Conservation (phyloP, 345 rosid species). For the Eutrema japonicum region DNA sequence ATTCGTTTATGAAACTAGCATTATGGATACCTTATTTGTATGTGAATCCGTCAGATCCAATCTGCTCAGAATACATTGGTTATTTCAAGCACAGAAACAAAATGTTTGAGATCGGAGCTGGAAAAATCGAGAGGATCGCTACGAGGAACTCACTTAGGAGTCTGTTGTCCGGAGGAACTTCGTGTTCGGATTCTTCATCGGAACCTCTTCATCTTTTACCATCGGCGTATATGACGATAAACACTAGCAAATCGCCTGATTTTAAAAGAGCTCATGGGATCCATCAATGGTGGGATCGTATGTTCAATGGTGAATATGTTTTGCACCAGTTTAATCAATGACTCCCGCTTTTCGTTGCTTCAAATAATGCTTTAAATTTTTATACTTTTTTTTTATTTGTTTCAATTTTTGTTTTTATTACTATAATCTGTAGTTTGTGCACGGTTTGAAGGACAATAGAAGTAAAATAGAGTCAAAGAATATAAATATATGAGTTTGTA, state of each 20-base stretch:
- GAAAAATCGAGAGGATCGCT: conserved; percentile 57
- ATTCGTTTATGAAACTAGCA: conserved; percentile 46
- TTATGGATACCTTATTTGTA: conserved; percentile 60
- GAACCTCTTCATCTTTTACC: conserved; percentile 67
- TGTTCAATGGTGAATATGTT: conserved; percentile 46
- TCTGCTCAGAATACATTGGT: conserved; percentile 63
- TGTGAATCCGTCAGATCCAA: conserved; percentile 59
- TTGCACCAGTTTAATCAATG: conserved; percentile 36
- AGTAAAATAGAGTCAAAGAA: not conserved
- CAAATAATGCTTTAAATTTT: not conserved
- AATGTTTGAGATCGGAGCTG: conserved; percentile 61
- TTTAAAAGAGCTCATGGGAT: conserved; percentile 69
- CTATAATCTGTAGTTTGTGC: not conserved
- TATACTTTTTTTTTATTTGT: not conserved
- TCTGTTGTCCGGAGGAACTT: conserved; percentile 41
- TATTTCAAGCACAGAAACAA: conserved; percentile 70
- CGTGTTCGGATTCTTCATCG: conserved; percentile 24
- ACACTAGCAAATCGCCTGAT: conserved; percentile 44
- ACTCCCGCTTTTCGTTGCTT: conserved; percentile 3
- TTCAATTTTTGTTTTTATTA: not conserved
- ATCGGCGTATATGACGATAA: conserved; percentile 56
- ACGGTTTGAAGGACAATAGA: not conserved
- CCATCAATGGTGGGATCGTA: conserved; percentile 79
- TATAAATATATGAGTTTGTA: not conserved
- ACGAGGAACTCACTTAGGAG: conserved; percentile 53